Percentiles rank a stretch among this genome's conserved stretches.
These are phyloP conservation scores for Leptographium radiaticola DNA, from an alignment of 2,329 filamentous ascomycete genomes.

Conservation along the genomic window DNA sequence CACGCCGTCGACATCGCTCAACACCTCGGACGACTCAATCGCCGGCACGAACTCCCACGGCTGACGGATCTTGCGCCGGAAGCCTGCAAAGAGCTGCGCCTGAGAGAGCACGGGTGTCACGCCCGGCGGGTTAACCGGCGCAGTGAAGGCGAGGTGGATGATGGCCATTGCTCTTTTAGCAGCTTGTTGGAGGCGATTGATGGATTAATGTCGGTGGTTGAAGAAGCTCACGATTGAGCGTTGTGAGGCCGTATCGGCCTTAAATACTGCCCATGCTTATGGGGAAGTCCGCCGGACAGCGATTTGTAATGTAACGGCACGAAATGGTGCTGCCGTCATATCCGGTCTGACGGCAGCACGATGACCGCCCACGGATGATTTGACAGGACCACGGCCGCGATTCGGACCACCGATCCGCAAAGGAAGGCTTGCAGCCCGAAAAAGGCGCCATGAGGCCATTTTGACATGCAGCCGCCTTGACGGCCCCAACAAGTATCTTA, in stretches of 20 bases:
- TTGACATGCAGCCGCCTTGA: no score
- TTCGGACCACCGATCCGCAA: no score
- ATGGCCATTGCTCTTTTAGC: constrained; percentile 16
- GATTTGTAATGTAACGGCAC: neutral
- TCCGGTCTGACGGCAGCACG: neutral
- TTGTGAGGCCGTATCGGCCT: neutral
- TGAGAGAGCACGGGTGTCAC: constrained; percentile 15
- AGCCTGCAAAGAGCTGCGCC: constrained; percentile 19
- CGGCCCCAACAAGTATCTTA: no score
- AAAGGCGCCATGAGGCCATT: no score
- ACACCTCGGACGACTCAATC: constrained; percentile 17
- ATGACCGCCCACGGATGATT: no score
- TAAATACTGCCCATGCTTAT: neutral
- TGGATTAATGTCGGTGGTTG: no score
- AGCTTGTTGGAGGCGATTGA: no score
- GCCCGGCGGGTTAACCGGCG: constrained; percentile 20
- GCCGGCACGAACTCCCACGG: constrained; percentile 22
- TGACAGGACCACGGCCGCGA: no score
- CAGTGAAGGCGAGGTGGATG: constrained; percentile 17
- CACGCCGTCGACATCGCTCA: constrained; percentile 14
- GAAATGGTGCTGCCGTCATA: neutral
- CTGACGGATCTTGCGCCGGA: constrained; percentile 20
- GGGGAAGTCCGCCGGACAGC: neutral
- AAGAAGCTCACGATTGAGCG: no score
- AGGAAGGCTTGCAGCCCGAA: no score